Evolutionary conservation across 2,329 filamentous ascomycete species (phyloP).

Genomic region (Penicillium rolfsii): DNA sequence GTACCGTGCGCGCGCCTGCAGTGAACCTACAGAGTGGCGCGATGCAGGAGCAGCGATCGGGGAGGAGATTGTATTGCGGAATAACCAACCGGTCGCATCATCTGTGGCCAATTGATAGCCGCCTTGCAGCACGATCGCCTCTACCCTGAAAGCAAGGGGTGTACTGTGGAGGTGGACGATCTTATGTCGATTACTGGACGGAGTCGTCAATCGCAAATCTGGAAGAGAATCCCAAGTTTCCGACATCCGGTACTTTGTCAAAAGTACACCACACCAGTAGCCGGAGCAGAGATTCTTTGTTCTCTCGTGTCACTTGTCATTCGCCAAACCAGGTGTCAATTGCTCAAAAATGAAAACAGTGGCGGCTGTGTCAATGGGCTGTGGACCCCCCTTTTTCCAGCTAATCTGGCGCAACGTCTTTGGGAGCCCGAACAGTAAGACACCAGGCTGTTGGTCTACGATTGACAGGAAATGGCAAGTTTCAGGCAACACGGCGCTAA

Average conservation of each 20-base stretch:
- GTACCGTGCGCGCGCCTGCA: slow-evolving; percentile 16
- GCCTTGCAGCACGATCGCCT: slow-evolving; percentile 17
- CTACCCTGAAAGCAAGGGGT: not conserved
- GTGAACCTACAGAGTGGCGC: slow-evolving; percentile 18
- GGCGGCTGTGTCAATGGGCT: slow-evolving; percentile 18
- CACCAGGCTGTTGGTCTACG: not conserved
- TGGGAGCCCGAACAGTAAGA: not conserved
- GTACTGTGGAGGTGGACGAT: not conserved
- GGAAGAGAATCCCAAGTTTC: not conserved
- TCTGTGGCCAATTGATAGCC: slow-evolving; percentile 8
- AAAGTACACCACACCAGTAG: not conserved
- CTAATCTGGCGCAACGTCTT: slow-evolving; percentile 1
- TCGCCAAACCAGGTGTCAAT: slow-evolving; percentile 19
- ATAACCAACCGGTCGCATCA: not conserved
- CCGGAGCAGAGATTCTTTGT: slow-evolving; percentile 8
- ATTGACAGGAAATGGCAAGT: not conserved
- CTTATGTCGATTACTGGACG: no score
- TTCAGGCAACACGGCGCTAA: slow-evolving; percentile 16
- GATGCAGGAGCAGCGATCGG: slow-evolving; percentile 14
- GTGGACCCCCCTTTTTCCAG: not conserved
- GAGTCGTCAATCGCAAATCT: not conserved
- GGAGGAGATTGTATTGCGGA: slow-evolving; percentile 2
- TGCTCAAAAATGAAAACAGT: slow-evolving; percentile 13
- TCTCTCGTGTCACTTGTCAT: slow-evolving; percentile 1
- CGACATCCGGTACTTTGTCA: not conserved